A percentile compares a stretch with the other conserved stretches of the same genome.
phyloP scores from a whole-genome alignment of 306 rosid genomes.

The Castanopsis chinensis region DNA sequence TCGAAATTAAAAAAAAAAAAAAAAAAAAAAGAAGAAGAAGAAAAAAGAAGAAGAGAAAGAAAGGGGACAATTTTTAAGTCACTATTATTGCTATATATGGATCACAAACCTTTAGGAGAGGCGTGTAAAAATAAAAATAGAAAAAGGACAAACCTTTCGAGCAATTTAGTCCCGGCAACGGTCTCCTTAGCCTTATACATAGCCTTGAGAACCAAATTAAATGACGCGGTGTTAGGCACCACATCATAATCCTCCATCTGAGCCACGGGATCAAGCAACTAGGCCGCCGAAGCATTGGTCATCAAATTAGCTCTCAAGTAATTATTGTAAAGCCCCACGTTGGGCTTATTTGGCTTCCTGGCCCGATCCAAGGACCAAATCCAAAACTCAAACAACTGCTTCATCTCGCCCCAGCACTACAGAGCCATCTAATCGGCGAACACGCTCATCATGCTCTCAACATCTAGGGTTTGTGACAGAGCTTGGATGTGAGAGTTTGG shows the following conservation, averaged over 20 bases:
- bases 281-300: slow-evolving; percentile 58
- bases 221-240: slow-evolving; percentile 79
- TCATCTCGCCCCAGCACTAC: slow-evolving; percentile 66
- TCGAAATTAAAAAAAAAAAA: too few species aligned
- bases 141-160: slow-evolving; percentile 59
- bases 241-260: slow-evolving; percentile 57
- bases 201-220: slow-evolving; percentile 75
- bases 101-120: too few species aligned
- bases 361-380: slow-evolving; percentile 55
- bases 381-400: slow-evolving; percentile 72
- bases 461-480: slow-evolving; percentile 38
- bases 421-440: slow-evolving; percentile 75
- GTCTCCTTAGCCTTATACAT: slow-evolving; percentile 61
- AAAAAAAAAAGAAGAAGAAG: too few species aligned
- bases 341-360: slow-evolving; percentile 85
- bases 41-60: too few species aligned
- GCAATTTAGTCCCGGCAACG: slow-evolving; percentile 59
- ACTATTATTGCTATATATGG: too few species aligned
- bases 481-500: slow-evolving; percentile 36
- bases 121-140: too few species aligned
- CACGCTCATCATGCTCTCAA: slow-evolving; percentile 39
- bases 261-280: slow-evolving; percentile 55
- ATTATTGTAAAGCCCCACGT: slow-evolving; percentile 59
- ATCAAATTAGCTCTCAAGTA: slow-evolving; percentile 81
- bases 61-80: too few species aligned